Conservation (phyloP, 305 asterid species). For the Solanum hybrid region DNA sequence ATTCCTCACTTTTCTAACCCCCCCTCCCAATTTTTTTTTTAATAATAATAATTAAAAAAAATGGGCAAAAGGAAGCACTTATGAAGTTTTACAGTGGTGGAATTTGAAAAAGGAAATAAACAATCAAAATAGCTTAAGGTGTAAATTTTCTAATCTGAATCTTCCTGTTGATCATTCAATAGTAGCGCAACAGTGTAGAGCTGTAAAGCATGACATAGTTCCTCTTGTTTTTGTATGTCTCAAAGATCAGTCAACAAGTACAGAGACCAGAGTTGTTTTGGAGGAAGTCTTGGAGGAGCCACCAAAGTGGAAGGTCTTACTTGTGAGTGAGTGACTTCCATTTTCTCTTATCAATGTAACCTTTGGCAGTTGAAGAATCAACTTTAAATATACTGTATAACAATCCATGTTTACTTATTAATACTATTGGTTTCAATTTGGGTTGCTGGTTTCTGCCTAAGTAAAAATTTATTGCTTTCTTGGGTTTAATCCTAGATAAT, state of each 20-base stretch:
- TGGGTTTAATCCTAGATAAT: background rate
- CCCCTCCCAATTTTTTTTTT: background rate
- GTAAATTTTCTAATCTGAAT: background rate
- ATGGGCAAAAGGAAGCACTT: background rate
- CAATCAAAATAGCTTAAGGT: background rate
- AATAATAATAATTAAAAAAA: background rate
- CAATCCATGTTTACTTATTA: background rate
- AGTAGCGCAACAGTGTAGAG: background rate
- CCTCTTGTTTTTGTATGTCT: conserved; percentile 8
- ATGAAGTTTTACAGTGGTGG: background rate
- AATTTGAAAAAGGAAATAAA: background rate
- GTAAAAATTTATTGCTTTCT: background rate
- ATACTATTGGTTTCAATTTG: background rate
- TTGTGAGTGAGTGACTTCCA: conserved; percentile 83
- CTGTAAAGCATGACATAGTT: background rate
- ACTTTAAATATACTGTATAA: background rate
- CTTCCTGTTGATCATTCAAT: background rate
- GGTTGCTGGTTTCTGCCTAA: background rate
- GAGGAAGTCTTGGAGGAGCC: conserved; percentile 87
- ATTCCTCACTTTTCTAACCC: background rate
- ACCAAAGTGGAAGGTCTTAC: conserved; percentile 96
- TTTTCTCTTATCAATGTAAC: conserved; percentile 11
- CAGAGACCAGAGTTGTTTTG: conserved; percentile 47
- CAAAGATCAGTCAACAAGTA: conserved; percentile 44
- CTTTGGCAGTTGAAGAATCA: background rate